Base-by-base conservation (phyloP, 805 yeast genomes). In the Saccharomyces eubayanus region DNA sequence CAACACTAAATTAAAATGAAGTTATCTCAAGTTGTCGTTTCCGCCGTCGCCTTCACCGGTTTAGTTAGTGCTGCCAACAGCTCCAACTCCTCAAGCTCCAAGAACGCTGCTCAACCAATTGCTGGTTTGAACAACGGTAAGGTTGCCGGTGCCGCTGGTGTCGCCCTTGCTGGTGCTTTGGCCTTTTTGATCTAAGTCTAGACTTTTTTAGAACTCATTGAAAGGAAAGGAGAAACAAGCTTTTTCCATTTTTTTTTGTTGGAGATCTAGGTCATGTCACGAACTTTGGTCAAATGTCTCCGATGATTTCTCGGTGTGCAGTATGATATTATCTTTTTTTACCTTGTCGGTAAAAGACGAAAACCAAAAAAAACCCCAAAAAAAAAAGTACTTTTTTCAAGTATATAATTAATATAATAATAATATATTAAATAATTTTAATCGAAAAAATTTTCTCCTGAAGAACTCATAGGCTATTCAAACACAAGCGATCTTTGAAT, bases 81-180 rank as follows among this genome's bases (percentile, higher is more conserved):
- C 14, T 49, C 58, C 5, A 56, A 56, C 54, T 21, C 40, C 30
- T 31, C 57, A 9, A 52, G 58, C 27, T 48, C 61, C 41, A 54
- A 55, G 20, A 56, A 55, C 50, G 57, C 58, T 45, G 62, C 61
- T 50, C 61, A 50, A 20, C 56, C 57, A 14, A 50, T 53, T 9
- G 61, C 59, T 48, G 57, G 60, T 36, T 50, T 54, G 31, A 59
- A 58, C 51, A 58, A 60, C 54, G 59, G 55, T 11, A 47, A 57
- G 9, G 56, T 53, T 47, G 59, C 64, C 16, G 60, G 61, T 53
- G 55, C 61, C 31, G 56, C 57, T 8, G 69, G 68, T 55, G 69
- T 65, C 21, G 69, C 63, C 20, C 59, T 62, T 5, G 69, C 69
- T 28, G 69, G 69, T 57, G 66, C 65, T 47, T 56, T 60, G 43